A percentile compares a stretch with the other conserved stretches of the same genome.
These are phyloP conservation scores for Cryptococcus floricola DNA, from an alignment of 1,284 basidiomycete genomes.

Conservation along the genomic window DNA sequence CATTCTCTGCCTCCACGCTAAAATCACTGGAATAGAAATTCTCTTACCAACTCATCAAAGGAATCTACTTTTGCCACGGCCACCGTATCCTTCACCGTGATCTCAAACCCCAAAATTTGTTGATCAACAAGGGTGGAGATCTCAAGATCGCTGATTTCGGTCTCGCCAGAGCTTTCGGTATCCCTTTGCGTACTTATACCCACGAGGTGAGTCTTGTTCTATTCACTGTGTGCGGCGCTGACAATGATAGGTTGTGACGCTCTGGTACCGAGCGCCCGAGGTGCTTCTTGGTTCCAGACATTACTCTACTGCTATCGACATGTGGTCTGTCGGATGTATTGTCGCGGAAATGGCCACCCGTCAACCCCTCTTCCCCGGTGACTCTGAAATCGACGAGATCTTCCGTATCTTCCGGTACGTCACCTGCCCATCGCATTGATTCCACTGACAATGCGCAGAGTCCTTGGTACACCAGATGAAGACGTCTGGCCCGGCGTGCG, in stretches of 20 bases:
- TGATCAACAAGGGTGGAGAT: slow-evolving; percentile 86
- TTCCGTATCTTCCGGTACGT: slow-evolving; percentile 94
- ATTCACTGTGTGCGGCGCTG: background rate
- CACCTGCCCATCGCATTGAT: background rate
- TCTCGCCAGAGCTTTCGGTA: slow-evolving; percentile 92
- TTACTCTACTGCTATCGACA: slow-evolving; percentile 97
- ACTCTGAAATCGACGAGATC: slow-evolving; percentile 99
- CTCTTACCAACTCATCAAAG: slow-evolving; percentile 86
- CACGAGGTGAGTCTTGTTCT: slow-evolving; percentile 68
- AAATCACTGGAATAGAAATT: slow-evolving; percentile 41
- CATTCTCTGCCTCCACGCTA: background rate
- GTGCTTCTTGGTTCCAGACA: slow-evolving; percentile 95
- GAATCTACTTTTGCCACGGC: slow-evolving; percentile 97
- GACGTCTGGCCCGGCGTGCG: slow-evolving; percentile 88
- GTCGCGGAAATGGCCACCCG: slow-evolving; percentile 85
- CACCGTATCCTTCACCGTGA: slow-evolving; percentile 97
- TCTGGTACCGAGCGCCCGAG: slow-evolving; percentile 99
- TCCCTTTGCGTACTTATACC: slow-evolving; percentile 94
- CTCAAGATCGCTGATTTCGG: slow-evolving; percentile 97
- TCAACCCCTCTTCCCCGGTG: slow-evolving; percentile 90
- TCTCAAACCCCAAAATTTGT: slow-evolving; percentile 94
- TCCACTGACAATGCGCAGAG: slow-evolving; percentile 53
- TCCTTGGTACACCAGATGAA: slow-evolving; percentile 93
- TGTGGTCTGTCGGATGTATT: slow-evolving; percentile 99
- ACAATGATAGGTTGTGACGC: slow-evolving; percentile 76